phyloP scores from a whole-genome alignment of 2,329 filamentous ascomycete species.

The Tolypocladium cylindrosporum region DNA sequence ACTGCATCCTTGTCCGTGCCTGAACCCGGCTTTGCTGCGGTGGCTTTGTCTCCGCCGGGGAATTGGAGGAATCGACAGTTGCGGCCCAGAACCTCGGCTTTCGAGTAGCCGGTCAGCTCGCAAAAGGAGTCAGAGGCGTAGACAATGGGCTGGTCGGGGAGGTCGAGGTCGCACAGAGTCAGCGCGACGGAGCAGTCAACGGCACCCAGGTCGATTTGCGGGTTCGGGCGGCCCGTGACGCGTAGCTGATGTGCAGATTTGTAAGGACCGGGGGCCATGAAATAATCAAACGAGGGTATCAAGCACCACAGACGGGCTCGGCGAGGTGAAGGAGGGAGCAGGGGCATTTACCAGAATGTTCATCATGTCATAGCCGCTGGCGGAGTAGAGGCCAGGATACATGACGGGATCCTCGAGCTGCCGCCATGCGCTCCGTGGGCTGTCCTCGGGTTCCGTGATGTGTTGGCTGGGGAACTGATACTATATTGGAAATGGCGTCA shows the following conservation, averaged over 20 bases:
- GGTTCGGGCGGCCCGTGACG: conserved; percentile 60
- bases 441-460: not conserved
- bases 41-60: conserved; percentile 42
- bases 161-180: conserved; percentile 67
- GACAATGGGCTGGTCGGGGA: conserved; percentile 68
- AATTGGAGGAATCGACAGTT: conserved; percentile 83
- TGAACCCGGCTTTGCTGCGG: not conserved
- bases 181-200: conserved; percentile 80
- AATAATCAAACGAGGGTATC: not conserved
- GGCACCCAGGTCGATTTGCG: conserved; percentile 68
- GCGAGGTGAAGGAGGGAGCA: not conserved
- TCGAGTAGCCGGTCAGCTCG: conserved; percentile 67
- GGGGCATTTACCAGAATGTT: conserved; percentile 34
- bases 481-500: not conserved
- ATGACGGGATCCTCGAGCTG: conserved; percentile 35
- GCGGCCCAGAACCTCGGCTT: conserved; percentile 61
- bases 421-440: conserved; percentile 11
- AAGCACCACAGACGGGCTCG: not conserved
- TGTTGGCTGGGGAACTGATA: conserved; percentile 1
- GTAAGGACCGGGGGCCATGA: not conserved
- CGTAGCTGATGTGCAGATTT: conserved; percentile 30
- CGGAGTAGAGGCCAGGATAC: conserved; percentile 45
- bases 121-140: conserved; percentile 78
- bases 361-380: conserved; percentile 46
- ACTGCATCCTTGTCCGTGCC: conserved; percentile 40